These are phyloP conservation scores for Solanum chiquidenum DNA, from an alignment of 257 asterid genomes.

Conservation along the genomic window DNA sequence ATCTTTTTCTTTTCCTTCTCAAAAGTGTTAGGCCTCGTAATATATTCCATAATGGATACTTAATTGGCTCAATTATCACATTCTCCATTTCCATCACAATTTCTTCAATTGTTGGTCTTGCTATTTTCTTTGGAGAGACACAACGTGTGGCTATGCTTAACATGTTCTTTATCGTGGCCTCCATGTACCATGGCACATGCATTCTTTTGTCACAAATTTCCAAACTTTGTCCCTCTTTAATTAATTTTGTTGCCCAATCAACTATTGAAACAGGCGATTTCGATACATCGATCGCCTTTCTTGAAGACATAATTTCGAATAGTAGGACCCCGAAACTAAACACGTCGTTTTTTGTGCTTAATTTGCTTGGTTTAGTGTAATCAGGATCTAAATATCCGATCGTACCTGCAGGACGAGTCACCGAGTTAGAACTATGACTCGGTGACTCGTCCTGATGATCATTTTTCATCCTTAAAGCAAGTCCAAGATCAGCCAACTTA, in stretches of 20 bases:
- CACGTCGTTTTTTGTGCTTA: slow-evolving; percentile 53
- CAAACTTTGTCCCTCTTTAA: slow-evolving; percentile 10
- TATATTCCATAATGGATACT: slow-evolving; percentile 14
- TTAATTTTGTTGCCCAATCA: slow-evolving; percentile 54
- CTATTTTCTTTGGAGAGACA: slow-evolving; percentile 10
- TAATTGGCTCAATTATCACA: slow-evolving; percentile 1
- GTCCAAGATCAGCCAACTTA: slow-evolving; percentile 63
- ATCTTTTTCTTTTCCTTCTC: slow-evolving; percentile 16
- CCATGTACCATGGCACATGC: slow-evolving; percentile 13
- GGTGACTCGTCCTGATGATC: not conserved
- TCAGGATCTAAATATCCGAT: slow-evolving; percentile 68
- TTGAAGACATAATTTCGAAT: slow-evolving; percentile 41
- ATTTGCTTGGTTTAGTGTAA: slow-evolving; percentile 41
- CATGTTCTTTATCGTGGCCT: slow-evolving; percentile 9
- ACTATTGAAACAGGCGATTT: slow-evolving; percentile 45
- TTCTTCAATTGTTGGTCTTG: slow-evolving; percentile 47
- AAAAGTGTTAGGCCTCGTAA: slow-evolving; percentile 17
- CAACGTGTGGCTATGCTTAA: slow-evolving; percentile 41
- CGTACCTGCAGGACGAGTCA: slow-evolving; percentile 55
- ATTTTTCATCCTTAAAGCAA: slow-evolving; percentile 17
- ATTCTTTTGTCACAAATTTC: slow-evolving; percentile 41
- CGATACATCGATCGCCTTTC: slow-evolving; percentile 41
- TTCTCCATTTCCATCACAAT: slow-evolving; percentile 27
- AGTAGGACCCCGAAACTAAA: slow-evolving; percentile 66
- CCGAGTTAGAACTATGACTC: not conserved